phyloP scores from a whole-genome alignment of 371 early-diverging fungal species.

The Phascolomyces articulosus region DNA sequence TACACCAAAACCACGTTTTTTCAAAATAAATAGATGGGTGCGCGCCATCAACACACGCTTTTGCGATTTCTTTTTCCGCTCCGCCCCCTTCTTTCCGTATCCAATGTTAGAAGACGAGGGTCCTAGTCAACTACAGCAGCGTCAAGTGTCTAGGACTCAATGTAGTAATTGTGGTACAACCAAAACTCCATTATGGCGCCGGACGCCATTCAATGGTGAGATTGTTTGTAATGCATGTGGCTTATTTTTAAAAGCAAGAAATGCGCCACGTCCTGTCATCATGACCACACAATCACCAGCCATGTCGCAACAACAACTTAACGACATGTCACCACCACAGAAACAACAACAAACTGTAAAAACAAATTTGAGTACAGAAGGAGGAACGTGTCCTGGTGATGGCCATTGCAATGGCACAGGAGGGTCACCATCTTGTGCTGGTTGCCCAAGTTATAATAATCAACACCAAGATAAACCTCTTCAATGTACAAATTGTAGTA shows the following conservation, averaged over 20 bases:
- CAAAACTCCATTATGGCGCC: constrained; percentile 90
- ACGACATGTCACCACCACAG: background rate
- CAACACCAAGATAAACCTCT: constrained; percentile 56
- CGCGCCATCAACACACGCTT: too few species aligned
- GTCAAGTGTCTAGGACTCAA: constrained; percentile 11
- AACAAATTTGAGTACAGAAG: too few species aligned
- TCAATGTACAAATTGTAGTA: constrained; percentile 80
- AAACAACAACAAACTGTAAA: too few species aligned
- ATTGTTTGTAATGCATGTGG: constrained; percentile 93
- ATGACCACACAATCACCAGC: constrained; percentile 31
- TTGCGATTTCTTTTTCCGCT: background rate
- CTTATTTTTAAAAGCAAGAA: constrained; percentile 60
- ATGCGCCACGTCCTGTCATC: constrained; percentile 46
- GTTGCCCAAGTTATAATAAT: constrained; percentile 80
- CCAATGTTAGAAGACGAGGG: background rate
- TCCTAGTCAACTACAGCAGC: constrained; percentile 6
- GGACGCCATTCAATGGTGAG: constrained; percentile 79
- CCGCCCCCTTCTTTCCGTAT: background rate
- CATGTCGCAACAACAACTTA: background rate
- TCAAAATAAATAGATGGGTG: too few species aligned
- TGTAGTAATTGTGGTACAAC: constrained; percentile 89
- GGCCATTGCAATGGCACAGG: constrained; percentile 84
- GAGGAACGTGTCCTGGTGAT: constrained; percentile 76
- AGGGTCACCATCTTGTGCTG: constrained; percentile 73
- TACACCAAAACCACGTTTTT: too few species aligned